Conservation (phyloP, 2,329 filamentous ascomycete genomes). For the Anthostomella pinea region DNA sequence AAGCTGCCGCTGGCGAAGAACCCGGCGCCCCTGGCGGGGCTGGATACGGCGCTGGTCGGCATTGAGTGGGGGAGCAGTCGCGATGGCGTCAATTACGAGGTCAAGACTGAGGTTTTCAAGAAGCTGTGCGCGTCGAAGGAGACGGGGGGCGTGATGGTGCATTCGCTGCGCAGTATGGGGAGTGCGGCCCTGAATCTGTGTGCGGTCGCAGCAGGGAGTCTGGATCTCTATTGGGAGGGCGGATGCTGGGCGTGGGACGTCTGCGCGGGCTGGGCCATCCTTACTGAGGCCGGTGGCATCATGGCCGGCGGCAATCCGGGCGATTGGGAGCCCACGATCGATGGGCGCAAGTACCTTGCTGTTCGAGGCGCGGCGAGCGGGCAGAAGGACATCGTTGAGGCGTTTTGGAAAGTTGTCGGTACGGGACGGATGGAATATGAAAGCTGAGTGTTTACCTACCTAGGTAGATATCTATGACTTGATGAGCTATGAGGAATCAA, state of each 20-base stretch:
- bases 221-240: slow-evolving; percentile 79
- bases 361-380: slow-evolving; percentile 58
- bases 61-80: slow-evolving; percentile 73
- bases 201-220: slow-evolving; percentile 65
- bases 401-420: slow-evolving; percentile 62
- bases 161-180: slow-evolving; percentile 67
- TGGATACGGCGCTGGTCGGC: slow-evolving; percentile 64
- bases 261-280: slow-evolving; percentile 75
- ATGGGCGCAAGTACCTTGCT: slow-evolving; percentile 60
- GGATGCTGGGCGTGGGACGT: slow-evolving; percentile 87
- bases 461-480: no score
- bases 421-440: slow-evolving; percentile 50
- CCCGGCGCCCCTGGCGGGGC: slow-evolving; percentile 54
- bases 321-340: slow-evolving; percentile 62
- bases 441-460: slow-evolving; percentile 14
- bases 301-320: slow-evolving; percentile 73
- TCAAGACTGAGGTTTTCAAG: slow-evolving; percentile 66
- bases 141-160: slow-evolving; percentile 71
- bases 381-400: slow-evolving; percentile 60
- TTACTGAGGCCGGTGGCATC: slow-evolving; percentile 70
- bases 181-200: slow-evolving; percentile 75
- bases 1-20: slow-evolving; percentile 45
- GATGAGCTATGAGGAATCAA: no score
- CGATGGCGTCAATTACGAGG: slow-evolving; percentile 65
- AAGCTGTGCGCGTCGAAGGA: slow-evolving; percentile 57